Base-by-base conservation (phyloP, 2,329 filamentous ascomycete species). In the Claviceps capensis region DNA sequence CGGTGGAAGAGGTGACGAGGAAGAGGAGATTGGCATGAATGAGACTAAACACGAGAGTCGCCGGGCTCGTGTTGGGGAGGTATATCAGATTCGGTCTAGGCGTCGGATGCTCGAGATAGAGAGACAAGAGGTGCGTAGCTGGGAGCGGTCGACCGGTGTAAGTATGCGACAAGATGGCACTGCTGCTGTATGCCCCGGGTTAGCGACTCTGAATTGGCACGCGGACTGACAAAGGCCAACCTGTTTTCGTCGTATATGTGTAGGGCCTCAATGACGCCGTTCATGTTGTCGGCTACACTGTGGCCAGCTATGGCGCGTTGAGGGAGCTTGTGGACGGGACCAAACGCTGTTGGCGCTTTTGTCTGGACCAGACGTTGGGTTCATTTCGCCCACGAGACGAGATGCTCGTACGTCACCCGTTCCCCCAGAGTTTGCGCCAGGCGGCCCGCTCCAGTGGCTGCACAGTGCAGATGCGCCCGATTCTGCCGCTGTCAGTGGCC, bases 161-260 rank as follows among this genome's bases (percentile, higher is more conserved):
- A 65, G 82, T 83, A 69, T 97, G 91, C 59, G 91, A 87, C 63
- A 98, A 81, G 61, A 97, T 81, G 58, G 86, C 81, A 62, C 80
- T 85, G 38, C 38, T 16, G 17, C 49, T 17, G 22, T 17, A 36
- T 47, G 17, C 26, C 26, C 16, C 9, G 26, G 19, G 30, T 36
- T 17, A 47, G 19, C 30, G 6, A 30, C 3, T 30, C 16, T 30
- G 23, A 30, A 45, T 16, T 8, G 9, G 17, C 2, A 5, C 14
- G 5, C 19, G 43, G 13, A 14, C 14, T 11, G 22, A 14, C 8
- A 19, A 36, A 8, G 19, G 49, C 78, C 63, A 73, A 95, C 90
- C 90, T 88, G 71, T 90, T 82, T 74, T 96, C 90, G 79, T 97
- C 90, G 69, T 86, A 96, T 67, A 98, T 89, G 74, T 97, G 91